Base-by-base conservation (phyloP, 192 early-diverging fungal genomes). In the Rhizophlyctis rosea region DNA sequence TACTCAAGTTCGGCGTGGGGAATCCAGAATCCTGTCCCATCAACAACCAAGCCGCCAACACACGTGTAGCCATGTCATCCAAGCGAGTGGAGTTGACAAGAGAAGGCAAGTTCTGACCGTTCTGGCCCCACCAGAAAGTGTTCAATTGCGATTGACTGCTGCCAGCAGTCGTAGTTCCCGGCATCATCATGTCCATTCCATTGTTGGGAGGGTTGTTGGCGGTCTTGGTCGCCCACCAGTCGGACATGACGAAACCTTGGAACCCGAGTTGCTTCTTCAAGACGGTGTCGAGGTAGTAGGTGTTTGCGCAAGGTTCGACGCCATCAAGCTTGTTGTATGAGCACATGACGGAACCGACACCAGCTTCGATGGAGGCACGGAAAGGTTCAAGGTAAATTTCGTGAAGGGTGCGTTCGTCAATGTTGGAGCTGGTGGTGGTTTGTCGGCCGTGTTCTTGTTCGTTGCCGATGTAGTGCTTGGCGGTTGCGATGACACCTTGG, bases 111-210 rank as follows among this genome's bases (percentile, higher is more conserved):
- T n/a, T n/a, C 4, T 36, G 30, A n/a, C 70, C 70, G 13, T 16
- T 49, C n/a, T 59, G 33, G 28, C 77, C 75, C 76, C 81, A 79
- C 48, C 18, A 54, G 7, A 13, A 7, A 7, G 7, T 18, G 7
- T 7, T 18, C 18, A 13, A 7, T 7, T 44, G 7, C 1, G 33
- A 35, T 5, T 71, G 47, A 2, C 18, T 33, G 4, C 30, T 16
- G 4, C 65, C 58, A 4, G 11, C 34, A 16, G 25, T 47, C 9
- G 34, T 54, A 18, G 64, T 58, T 27, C 83, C 83, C 14, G 83
- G 77, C 83, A 85, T 85, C 52, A 79, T 80, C 77, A 87, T 81
- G 60, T 87, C 85, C 28, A 78, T 57, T 44, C 82, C 77, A 63
- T 59, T 58, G 14, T 57, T 49, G 3, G 64, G 72, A 51, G 78